phyloP scores from a whole-genome alignment of 2,329 filamentous ascomycete species.

The Neoarthrinium moseri region DNA sequence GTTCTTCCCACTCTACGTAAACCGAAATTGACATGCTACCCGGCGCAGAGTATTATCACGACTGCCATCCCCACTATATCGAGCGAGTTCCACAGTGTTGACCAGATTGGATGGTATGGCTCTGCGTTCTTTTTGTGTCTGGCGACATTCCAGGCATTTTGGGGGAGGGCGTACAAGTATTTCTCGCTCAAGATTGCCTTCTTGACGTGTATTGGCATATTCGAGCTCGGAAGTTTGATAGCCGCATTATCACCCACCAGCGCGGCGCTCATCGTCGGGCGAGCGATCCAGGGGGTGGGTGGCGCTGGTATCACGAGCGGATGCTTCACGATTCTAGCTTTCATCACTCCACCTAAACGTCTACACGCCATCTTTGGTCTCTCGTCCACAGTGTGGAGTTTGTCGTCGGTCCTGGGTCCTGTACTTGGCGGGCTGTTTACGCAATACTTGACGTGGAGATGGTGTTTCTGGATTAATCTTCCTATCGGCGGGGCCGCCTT shows the following conservation, averaged over 20 bases:
- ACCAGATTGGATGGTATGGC: slow-evolving; percentile 35
- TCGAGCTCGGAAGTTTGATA: no score
- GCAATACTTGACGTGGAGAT: background rate
- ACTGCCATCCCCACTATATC: slow-evolving; percentile 33
- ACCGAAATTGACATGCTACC: no score
- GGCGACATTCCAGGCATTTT: background rate
- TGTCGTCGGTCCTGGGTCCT: background rate
- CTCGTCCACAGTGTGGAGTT: background rate
- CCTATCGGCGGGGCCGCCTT: no score
- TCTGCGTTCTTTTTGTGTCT: background rate
- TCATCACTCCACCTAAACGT: background rate
- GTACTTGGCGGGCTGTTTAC: background rate
- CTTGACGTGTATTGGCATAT: no score
- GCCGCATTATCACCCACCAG: no score
- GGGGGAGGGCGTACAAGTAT: no score
- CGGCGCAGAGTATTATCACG: no score
- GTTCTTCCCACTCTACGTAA: no score
- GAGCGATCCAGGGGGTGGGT: background rate
- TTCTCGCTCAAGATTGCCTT: background rate
- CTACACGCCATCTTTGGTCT: background rate
- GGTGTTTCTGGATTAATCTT: background rate
- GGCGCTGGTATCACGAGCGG: background rate
- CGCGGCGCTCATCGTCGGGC: no score
- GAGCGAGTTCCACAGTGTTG: slow-evolving; percentile 29
- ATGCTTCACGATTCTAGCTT: background rate